These are phyloP conservation scores for Macrophomina tecta DNA, from an alignment of 2,329 filamentous ascomycete genomes.

Conservation along the genomic window DNA sequence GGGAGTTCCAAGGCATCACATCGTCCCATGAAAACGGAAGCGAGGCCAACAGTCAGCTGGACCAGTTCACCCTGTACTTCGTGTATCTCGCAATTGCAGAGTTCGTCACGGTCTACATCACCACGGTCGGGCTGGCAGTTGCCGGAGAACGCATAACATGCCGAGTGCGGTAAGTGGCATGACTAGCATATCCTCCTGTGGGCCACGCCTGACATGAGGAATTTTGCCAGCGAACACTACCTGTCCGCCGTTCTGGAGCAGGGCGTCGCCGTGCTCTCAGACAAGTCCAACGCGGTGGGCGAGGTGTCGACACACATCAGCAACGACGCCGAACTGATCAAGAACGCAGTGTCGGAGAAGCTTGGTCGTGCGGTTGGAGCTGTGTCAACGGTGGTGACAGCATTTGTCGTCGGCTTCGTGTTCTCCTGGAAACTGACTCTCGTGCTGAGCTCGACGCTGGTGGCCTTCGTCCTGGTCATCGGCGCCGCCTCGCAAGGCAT, in stretches of 20 bases:
- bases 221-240: constrained; percentile 70
- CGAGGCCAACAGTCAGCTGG: constrained; percentile 40
- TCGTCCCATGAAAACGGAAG: constrained; percentile 34
- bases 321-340: constrained; percentile 88
- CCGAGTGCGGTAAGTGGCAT: constrained; percentile 42
- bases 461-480: constrained; percentile 12
- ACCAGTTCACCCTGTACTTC: constrained; percentile 45
- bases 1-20: constrained; percentile 38
- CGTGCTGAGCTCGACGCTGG: constrained; percentile 16
- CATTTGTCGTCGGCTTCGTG: constrained; percentile 59
- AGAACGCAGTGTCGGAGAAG: constrained; percentile 74
- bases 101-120: constrained; percentile 49
- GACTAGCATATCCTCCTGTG: no score
- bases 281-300: constrained; percentile 81
- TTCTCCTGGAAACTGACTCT: constrained; percentile 17
- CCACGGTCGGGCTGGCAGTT: constrained; percentile 84
- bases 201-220: background rate
- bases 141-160: constrained; percentile 50
- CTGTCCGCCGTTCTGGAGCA: constrained; percentile 56
- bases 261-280: constrained; percentile 43
- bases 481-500: background rate
- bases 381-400: constrained; percentile 70
- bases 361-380: constrained; percentile 71
- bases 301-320: constrained; percentile 94
- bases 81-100: constrained; percentile 42